phyloP scores from a whole-genome alignment of 768 basidiomycete genomes.

The Amanita fuliginea region DNA sequence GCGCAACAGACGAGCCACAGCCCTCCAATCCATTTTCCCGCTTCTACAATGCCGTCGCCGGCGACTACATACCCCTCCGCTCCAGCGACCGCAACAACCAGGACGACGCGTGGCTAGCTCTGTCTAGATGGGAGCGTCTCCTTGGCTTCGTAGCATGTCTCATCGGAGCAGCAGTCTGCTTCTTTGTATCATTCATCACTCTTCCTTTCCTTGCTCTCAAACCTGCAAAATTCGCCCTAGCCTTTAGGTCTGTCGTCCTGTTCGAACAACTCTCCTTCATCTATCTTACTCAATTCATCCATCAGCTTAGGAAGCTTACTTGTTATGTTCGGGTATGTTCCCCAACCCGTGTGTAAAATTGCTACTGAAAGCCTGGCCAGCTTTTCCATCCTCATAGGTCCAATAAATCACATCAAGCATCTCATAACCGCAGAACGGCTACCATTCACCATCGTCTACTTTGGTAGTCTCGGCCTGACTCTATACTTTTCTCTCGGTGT shows the following conservation, averaged over 20 bases:
- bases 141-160: slow-evolving; percentile 87
- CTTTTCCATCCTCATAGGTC: slow-evolving; percentile 81
- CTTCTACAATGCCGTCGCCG: slow-evolving; percentile 79
- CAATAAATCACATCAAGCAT: slow-evolving; percentile 88
- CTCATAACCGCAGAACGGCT: slow-evolving; percentile 71
- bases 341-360: not conserved
- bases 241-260: slow-evolving; percentile 49
- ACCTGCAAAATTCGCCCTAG: slow-evolving; percentile 84
- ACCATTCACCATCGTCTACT: slow-evolving; percentile 77
- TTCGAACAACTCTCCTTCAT: not conserved
- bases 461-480: slow-evolving; percentile 74
- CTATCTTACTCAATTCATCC: slow-evolving; percentile 5
- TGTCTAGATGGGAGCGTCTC: slow-evolving; percentile 90
- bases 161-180: slow-evolving; percentile 86
- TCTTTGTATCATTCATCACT: slow-evolving; percentile 83
- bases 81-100: slow-evolving; percentile 79
- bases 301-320: slow-evolving; percentile 75
- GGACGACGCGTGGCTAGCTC: slow-evolving; percentile 90
- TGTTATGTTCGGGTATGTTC: slow-evolving; percentile 86
- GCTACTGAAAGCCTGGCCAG: slow-evolving; percentile 22
- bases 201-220: slow-evolving; percentile 50
- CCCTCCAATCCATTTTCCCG: slow-evolving; percentile 66
- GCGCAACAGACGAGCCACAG: slow-evolving; percentile 48
- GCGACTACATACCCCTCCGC: slow-evolving; percentile 81
- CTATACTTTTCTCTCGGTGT: slow-evolving; percentile 90